Percentiles rank a stretch among this genome's conserved stretches.
Conservation (phyloP, 441 rosid species). For the Daphne laureola region DNA sequence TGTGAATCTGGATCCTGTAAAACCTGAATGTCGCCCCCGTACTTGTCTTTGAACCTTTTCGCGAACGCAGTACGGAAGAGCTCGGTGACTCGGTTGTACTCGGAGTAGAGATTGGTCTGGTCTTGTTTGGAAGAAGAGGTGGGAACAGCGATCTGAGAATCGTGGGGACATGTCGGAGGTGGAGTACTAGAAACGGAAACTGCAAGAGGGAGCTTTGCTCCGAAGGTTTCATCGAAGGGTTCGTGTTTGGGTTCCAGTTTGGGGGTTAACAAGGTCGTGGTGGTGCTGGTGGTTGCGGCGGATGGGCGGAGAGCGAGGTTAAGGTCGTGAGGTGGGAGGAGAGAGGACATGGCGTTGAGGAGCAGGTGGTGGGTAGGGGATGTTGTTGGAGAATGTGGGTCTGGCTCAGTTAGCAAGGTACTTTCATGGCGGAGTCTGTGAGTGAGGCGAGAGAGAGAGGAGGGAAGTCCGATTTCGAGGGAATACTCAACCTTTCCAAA, state of each 20-base stretch:
- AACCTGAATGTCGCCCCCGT: slow-evolving; percentile 23
- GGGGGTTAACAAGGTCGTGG: slow-evolving; percentile 22
- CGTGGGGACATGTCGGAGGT: slow-evolving; percentile 11
- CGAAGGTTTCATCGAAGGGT: slow-evolving; percentile 35
- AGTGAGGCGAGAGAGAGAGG: no score
- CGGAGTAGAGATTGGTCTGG: slow-evolving; percentile 40
- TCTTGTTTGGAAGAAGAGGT: slow-evolving; percentile 20
- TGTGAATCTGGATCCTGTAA: slow-evolving; percentile 37
- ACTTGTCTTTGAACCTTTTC: slow-evolving; percentile 24
- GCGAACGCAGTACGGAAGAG: slow-evolving; percentile 66
- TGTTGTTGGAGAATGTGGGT: not conserved
- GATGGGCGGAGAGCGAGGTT: slow-evolving; percentile 26
- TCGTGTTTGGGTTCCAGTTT: slow-evolving; percentile 55
- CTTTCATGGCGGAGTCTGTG: slow-evolving; percentile 11
- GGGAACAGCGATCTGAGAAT: slow-evolving; percentile 18
- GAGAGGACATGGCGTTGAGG: slow-evolving; percentile 35
- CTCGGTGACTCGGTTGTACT: slow-evolving; percentile 47
- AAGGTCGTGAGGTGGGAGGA: slow-evolving; percentile 55
- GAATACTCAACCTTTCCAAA: no score
- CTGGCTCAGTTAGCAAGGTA: slow-evolving; percentile 2
- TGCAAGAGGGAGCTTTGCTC: slow-evolving; percentile 4
- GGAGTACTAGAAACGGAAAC: slow-evolving; percentile 17
- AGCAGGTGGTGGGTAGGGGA: not conserved
- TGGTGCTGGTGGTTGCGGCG: not conserved
- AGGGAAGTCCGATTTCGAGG: no score